Evolutionary conservation across 495 filamentous ascomycete genomes (phyloP).

Genomic region (Immersiella caudata): DNA sequence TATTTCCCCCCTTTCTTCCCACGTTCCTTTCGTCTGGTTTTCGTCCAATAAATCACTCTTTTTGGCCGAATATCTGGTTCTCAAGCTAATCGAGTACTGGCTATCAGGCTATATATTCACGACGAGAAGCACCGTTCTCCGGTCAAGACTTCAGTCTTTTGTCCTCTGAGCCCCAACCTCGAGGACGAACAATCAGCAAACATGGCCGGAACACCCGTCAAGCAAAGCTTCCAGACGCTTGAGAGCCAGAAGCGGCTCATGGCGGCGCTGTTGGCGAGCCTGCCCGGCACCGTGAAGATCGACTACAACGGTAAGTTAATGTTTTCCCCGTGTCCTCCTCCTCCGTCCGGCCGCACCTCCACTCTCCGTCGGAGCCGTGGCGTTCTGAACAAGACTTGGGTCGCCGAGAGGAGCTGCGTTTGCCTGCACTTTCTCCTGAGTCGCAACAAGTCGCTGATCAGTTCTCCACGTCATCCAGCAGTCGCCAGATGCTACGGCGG

Average conservation of each 20-base stretch:
- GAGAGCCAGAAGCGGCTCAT: constrained; percentile 53
- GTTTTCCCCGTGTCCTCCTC: constrained; percentile 17
- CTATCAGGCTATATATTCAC: background rate
- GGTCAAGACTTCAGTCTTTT: background rate
- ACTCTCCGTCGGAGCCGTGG: no score
- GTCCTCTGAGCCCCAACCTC: background rate
- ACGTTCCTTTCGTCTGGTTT: background rate
- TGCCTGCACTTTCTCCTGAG: background rate
- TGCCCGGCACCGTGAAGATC: constrained; percentile 45
- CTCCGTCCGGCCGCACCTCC: no score
- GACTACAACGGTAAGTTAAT: constrained; percentile 53
- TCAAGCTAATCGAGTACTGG: background rate
- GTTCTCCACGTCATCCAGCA: background rate
- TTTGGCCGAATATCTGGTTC: background rate
- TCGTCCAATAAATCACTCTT: background rate
- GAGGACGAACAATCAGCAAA: background rate
- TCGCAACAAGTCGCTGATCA: background rate
- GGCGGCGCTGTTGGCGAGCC: constrained; percentile 54
- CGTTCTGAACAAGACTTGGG: background rate
- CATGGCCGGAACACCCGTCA: background rate
- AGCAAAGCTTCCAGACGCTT: constrained; percentile 50
- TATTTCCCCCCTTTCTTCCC: background rate
- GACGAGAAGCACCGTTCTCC: background rate
- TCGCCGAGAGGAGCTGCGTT: background rate
- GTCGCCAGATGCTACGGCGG: background rate